Conservation (phyloP, 129 eudicot species). For the Scalesia atractyloides region DNA sequence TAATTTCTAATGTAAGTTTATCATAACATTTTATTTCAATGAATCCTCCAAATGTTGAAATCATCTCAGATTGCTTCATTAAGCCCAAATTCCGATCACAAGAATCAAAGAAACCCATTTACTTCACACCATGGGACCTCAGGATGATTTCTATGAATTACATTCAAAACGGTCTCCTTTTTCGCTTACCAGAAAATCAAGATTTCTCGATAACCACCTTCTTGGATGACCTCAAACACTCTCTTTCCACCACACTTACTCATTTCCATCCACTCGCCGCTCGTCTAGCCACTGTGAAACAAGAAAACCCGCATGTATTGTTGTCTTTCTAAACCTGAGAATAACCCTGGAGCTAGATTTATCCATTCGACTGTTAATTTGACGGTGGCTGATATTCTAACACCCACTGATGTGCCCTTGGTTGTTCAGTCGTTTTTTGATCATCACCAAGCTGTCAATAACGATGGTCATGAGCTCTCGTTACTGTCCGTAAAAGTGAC, state of each 20-base stretch:
- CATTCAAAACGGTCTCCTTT: conserved; percentile 60
- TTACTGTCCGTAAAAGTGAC: conserved; percentile 19
- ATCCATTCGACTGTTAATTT: conserved; percentile 15
- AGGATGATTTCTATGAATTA: conserved; percentile 8
- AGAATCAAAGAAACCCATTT: no score
- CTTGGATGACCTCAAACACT: conserved; percentile 41
- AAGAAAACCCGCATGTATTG: conserved; percentile 32
- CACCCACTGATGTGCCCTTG: conserved; percentile 5
- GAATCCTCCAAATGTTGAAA: no score
- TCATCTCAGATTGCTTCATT: no score
- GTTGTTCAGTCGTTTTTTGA: conserved; percentile 21
- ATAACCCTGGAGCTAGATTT: conserved; percentile 27
- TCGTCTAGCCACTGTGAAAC: conserved; percentile 40
- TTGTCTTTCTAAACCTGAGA: conserved; percentile 4
- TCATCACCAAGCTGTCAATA: conserved; percentile 19
- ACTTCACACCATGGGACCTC: conserved; percentile 29
- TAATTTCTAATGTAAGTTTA: no score
- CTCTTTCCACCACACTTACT: conserved; percentile 49
- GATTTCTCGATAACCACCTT: conserved; percentile 21
- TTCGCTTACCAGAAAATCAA: conserved; percentile 19
- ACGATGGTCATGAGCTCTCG: conserved; percentile 20
- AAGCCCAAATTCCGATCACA: no score
- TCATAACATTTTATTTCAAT: no score
- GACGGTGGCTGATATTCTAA: conserved; percentile 4
- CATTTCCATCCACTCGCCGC: conserved; percentile 62